These are phyloP conservation scores for Phytopythium sindhum DNA, from an alignment of 352 stramenopile genomes.

Conservation along the genomic window DNA sequence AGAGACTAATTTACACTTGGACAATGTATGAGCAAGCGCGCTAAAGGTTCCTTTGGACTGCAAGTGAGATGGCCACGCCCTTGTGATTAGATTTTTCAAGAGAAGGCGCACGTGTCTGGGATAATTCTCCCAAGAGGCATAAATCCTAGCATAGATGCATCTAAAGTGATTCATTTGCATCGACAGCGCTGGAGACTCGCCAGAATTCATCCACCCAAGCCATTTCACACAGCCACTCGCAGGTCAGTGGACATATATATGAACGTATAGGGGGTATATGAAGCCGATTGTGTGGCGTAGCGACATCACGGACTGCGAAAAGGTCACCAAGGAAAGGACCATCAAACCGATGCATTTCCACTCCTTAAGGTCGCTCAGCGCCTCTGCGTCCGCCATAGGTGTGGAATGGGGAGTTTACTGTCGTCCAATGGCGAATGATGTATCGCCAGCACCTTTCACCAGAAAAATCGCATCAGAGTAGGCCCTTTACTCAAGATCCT, in stretches of 20 bases:
- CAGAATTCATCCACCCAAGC: no score
- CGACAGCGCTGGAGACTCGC: no score
- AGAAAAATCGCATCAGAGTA: background rate
- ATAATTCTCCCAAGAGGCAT: background rate
- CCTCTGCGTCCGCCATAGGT: no score
- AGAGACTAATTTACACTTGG: background rate
- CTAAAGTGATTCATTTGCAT: background rate
- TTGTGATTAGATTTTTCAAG: background rate
- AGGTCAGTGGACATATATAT: no score
- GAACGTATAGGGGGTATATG: no score
- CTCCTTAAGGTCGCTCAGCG: background rate
- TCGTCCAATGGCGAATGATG: background rate
- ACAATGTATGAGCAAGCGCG: background rate
- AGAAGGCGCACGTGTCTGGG: background rate
- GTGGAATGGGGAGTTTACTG: no score
- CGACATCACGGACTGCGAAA: no score
- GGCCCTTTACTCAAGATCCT: background rate
- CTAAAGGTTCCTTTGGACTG: background rate
- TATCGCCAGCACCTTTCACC: no score
- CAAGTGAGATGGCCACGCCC: background rate
- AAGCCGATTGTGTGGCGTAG: no score
- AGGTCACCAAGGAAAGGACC: no score
- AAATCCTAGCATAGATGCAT: background rate
- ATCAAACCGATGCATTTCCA: background rate
- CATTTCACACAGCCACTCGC: no score